A percentile compares a stretch with the other conserved stretches of the same genome.
Evolutionary conservation across 495 filamentous ascomycete genomes (phyloP).

Genomic region (Evernia prunastri): DNA sequence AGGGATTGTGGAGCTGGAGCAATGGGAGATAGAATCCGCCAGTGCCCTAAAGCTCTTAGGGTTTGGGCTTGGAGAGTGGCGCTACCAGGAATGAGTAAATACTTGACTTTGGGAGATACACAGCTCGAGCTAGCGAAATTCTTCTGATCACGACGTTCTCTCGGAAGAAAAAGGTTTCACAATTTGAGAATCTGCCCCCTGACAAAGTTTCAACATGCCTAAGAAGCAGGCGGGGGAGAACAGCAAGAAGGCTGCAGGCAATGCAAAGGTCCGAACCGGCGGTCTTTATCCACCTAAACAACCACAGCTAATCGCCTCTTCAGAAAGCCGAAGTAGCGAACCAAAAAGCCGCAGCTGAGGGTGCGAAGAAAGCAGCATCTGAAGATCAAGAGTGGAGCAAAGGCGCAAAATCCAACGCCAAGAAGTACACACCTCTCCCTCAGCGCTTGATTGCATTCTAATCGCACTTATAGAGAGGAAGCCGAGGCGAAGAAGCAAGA

Average conservation of each 20-base stretch:
- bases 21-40: too few species aligned
- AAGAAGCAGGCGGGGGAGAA: conserved; percentile 68
- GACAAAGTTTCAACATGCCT: conserved; percentile 36
- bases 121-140: not conserved
- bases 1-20: too few species aligned
- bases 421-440: conserved; percentile 58
- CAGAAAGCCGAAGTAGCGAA: conserved; percentile 86
- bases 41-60: too few species aligned
- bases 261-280: conserved; percentile 52
- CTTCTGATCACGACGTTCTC: not conserved
- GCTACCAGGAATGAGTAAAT: too few species aligned
- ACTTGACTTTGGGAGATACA: not conserved
- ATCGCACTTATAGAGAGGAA: conserved; percentile 54
- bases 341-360: conserved; percentile 63
- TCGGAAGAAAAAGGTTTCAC: not conserved
- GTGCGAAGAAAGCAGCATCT: conserved; percentile 56
- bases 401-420: conserved; percentile 73
- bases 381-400: conserved; percentile 80
- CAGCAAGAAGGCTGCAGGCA: conserved; percentile 84
- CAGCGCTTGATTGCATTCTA: not conserved
- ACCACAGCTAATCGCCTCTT: conserved; percentile 2
- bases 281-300: not conserved
- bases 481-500: conserved; percentile 83
- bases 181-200: not conserved
- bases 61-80: too few species aligned